These are phyloP conservation scores for Aspergillus alliaceus DNA, from an alignment of 2,329 filamentous ascomycete species.

Conservation along the genomic window DNA sequence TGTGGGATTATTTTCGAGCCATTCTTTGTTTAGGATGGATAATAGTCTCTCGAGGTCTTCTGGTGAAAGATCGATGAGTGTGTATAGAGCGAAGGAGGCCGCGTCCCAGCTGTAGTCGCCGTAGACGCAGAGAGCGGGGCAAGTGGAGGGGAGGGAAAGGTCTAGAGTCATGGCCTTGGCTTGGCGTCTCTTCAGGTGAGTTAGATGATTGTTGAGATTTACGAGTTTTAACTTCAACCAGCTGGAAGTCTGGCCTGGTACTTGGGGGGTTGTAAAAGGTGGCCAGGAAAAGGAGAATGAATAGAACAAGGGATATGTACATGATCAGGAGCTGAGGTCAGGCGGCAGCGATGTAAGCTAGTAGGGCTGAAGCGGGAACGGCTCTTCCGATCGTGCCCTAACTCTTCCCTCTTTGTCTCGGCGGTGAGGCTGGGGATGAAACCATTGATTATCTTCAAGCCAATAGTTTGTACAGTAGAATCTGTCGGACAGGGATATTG, in stretches of 20 bases:
- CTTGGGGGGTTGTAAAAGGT: neutral
- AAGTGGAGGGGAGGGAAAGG: slow-evolving; percentile 4
- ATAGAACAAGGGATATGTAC: neutral
- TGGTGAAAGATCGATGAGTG: neutral
- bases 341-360: neutral
- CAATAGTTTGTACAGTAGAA: neutral
- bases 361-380: neutral
- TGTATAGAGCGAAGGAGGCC: slow-evolving; percentile 7
- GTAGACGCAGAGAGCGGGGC: neutral
- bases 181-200: neutral
- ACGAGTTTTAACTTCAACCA: neutral
- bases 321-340: neutral
- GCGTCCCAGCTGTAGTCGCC: slow-evolving; percentile 2
- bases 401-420: neutral
- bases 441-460: neutral
- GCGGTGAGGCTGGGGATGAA: neutral
- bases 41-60: neutral
- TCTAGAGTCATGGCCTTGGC: neutral
- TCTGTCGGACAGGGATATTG: neutral
- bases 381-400: neutral
- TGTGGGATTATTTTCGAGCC: neutral
- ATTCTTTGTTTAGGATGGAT: neutral
- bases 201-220: too few relatives aligned
- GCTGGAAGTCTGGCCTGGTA: neutral
- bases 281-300: neutral